phyloP scores from a whole-genome alignment of 1,284 basidiomycete species.

The Ceratobasidium sp. region DNA sequence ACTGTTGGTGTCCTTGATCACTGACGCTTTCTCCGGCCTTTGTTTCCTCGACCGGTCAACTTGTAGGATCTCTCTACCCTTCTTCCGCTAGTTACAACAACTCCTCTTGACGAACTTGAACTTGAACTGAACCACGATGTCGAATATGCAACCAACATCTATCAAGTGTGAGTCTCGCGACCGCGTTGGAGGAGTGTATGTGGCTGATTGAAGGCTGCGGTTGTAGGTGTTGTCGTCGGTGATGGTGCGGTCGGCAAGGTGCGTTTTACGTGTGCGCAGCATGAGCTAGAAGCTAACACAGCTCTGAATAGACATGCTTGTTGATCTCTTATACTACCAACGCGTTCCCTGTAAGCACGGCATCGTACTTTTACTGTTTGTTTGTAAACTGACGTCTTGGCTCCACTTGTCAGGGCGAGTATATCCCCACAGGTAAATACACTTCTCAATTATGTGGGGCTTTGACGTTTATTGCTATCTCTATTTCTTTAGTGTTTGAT shows the following conservation, averaged over 20 bases:
- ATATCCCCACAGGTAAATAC: constrained; percentile 87
- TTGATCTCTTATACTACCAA: constrained; percentile 98
- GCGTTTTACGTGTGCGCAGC: constrained; percentile 50
- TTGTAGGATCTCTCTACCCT: constrained; percentile 16
- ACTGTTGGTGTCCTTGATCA: neutral
- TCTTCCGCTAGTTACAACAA: neutral
- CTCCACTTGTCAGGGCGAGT: constrained; percentile 77
- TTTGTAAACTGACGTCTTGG: constrained; percentile 46
- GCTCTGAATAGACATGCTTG: constrained; percentile 80
- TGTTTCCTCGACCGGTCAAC: neutral
- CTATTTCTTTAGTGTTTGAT: constrained; percentile 75
- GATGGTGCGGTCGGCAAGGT: constrained; percentile 99
- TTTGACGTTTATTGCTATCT: constrained; percentile 9
- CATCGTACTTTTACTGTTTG: constrained; percentile 46
- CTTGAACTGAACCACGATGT: constrained; percentile 18
- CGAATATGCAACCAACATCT: constrained; percentile 38
- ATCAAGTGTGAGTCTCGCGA: constrained; percentile 29
- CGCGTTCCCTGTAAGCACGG: constrained; percentile 82
- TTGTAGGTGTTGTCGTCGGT: constrained; percentile 95
- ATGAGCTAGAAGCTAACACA: no score
- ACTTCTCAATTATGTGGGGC: constrained; percentile 46
- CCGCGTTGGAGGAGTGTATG: neutral
- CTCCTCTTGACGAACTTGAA: constrained; percentile 6
- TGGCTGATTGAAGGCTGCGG: neutral
- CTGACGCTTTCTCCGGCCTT: neutral